Percentiles rank a stretch among this genome's conserved stretches.
Conservation (phyloP, 2,329 filamentous ascomycete genomes). For the Penicillium sp. region DNA sequence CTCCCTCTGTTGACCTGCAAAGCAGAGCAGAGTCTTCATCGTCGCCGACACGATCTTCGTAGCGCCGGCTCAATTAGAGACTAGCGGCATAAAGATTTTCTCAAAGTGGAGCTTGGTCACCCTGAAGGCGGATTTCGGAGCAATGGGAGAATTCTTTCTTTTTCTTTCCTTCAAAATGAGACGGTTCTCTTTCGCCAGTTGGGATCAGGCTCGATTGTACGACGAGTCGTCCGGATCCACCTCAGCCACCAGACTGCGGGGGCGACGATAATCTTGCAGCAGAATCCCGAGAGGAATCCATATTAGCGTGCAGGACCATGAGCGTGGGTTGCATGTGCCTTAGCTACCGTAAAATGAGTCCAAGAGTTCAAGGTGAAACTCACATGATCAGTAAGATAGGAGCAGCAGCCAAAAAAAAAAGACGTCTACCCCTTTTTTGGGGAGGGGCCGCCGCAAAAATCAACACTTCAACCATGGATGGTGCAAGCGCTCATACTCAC, state of each 20-base stretch:
- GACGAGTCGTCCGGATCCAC: not conserved
- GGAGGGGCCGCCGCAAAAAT: no score
- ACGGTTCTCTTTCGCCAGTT: no score
- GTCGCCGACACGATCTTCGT: not conserved
- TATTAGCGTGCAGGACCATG: no score
- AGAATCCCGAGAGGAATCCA: conserved; percentile 4
- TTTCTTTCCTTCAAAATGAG: not conserved
- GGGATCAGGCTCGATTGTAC: no score
- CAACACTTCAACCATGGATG: not conserved
- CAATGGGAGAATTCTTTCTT: conserved; percentile 12
- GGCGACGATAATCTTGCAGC: conserved; percentile 23
- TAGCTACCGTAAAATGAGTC: no score
- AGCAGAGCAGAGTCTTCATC: no score
- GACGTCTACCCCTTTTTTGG: no score
- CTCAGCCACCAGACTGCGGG: conserved; percentile 14
- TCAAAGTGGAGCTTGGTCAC: not conserved
- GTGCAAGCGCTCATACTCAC: not conserved
- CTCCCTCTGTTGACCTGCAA: no score
- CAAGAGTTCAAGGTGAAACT: no score
- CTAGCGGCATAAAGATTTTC: conserved; percentile 8
- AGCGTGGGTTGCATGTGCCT: no score
- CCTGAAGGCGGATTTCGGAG: conserved; percentile 8
- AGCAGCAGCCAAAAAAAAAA: no score
- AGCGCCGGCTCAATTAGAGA: conserved; percentile 11
- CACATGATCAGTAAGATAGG: no score